phyloP scores from a whole-genome alignment of 2,329 filamentous ascomycete genomes.

The Didymella keratinophila region DNA sequence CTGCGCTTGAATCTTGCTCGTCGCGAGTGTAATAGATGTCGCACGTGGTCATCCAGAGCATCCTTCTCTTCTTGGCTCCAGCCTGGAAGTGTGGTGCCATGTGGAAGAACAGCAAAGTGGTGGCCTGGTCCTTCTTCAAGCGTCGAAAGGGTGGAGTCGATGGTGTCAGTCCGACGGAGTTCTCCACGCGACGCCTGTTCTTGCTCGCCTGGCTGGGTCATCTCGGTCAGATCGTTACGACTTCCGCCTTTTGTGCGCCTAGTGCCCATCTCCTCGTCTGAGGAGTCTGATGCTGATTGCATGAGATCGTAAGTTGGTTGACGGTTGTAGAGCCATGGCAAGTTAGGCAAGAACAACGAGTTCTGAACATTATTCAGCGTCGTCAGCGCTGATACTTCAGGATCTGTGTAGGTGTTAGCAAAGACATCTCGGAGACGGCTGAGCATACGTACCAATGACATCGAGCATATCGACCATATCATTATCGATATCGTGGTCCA shows the following conservation, averaged over 20 bases:
- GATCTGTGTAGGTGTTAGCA: slow-evolving; percentile 64
- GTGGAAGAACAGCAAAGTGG: slow-evolving; percentile 80
- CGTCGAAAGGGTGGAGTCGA: slow-evolving; percentile 44
- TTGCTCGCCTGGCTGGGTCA: slow-evolving; percentile 29
- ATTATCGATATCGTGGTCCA: slow-evolving; percentile 61
- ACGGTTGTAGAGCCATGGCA: slow-evolving; percentile 77
- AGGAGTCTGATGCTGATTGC: slow-evolving; percentile 51
- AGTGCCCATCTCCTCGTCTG: slow-evolving; percentile 36
- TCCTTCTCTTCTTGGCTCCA: slow-evolving; percentile 78
- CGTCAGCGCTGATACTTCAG: slow-evolving; percentile 81
- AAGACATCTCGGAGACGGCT: neutral
- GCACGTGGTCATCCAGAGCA: slow-evolving; percentile 82
- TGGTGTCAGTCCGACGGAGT: slow-evolving; percentile 37
- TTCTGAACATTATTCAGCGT: slow-evolving; percentile 93
- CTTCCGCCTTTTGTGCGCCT: slow-evolving; percentile 16
- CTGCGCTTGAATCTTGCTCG: slow-evolving; percentile 78
- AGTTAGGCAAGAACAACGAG: slow-evolving; percentile 82
- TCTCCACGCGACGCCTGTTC: slow-evolving; percentile 24
- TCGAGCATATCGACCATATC: slow-evolving; percentile 73
- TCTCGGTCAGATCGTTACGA: slow-evolving; percentile 25
- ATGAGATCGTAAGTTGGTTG: slow-evolving; percentile 79
- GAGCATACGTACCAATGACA: slow-evolving; percentile 66
- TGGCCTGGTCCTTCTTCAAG: slow-evolving; percentile 58
- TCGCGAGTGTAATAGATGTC: slow-evolving; percentile 84
- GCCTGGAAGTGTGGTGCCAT: slow-evolving; percentile 74